Evolutionary conservation across 106 monocot genomes (phyloP).

Genomic region (Dendrobium nobile): DNA sequence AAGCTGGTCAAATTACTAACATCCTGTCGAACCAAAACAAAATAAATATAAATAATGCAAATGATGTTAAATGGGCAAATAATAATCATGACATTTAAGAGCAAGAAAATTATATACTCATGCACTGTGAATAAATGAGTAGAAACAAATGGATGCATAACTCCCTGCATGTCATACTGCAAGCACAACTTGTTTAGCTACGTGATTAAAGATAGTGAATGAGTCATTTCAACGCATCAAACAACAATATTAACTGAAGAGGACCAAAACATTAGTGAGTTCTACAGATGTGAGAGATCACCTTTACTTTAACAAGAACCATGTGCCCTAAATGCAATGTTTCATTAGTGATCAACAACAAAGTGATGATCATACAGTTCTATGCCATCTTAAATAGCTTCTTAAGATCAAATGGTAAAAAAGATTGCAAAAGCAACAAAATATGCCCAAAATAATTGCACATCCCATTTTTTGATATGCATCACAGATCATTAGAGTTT

Average conservation of each 20-base stretch:
- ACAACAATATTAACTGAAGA: not conserved
- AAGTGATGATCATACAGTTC: not conserved
- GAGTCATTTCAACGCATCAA: not conserved
- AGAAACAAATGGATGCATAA: not conserved
- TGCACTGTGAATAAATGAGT: not conserved
- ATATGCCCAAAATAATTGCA: not conserved
- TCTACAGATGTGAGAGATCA: not conserved
- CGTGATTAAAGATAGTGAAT: not conserved
- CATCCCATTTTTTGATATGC: not conserved
- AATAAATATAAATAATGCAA: not conserved
- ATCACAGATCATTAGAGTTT: too few species aligned
- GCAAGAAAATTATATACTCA: not conserved
- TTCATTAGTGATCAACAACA: not conserved
- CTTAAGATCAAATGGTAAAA: not conserved
- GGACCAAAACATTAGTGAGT: not conserved
- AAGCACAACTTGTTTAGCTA: not conserved
- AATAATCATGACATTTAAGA: not conserved
- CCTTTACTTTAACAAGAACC: not conserved
- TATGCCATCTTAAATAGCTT: not conserved
- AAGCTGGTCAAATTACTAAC: conserved; percentile 69
- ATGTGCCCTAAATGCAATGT: not conserved
- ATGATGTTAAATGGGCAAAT: not conserved
- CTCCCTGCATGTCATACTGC: not conserved
- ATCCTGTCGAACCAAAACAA: conserved; percentile 39
- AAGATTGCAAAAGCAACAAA: not conserved